phyloP scores from a whole-genome alignment of 1,284 basidiomycete species.

The Puccinia polysora region DNA sequence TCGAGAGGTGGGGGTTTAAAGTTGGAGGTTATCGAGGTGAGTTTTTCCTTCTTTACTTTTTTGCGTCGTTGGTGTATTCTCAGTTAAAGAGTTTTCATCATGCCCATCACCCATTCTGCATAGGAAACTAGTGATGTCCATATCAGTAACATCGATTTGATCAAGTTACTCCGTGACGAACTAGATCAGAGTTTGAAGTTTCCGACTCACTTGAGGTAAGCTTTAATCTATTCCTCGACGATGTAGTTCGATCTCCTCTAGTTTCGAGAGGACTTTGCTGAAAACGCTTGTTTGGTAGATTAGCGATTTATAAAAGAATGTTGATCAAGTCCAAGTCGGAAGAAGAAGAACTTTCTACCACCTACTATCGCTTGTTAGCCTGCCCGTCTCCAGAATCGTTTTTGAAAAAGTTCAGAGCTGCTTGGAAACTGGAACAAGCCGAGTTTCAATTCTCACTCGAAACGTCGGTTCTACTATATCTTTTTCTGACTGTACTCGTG shows the following conservation, averaged over 20 bases:
- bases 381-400: constrained; percentile 8
- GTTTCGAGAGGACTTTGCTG: background rate
- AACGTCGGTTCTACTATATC: constrained; percentile 1
- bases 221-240: background rate
- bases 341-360: background rate
- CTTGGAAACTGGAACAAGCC: constrained; percentile 21
- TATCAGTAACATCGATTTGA: background rate
- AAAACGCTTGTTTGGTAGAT: background rate
- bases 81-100: background rate
- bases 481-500: background rate
- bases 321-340: constrained; percentile 3
- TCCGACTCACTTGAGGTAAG: constrained; percentile 7
- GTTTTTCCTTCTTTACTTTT: background rate
- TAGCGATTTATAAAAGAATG: constrained; percentile 13
- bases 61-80: background rate
- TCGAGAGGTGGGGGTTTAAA: background rate
- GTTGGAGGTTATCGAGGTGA: background rate
- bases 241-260: background rate
- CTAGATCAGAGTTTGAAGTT: constrained; percentile 12
- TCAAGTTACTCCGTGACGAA: background rate
- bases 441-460: constrained; percentile 22
- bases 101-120: background rate
- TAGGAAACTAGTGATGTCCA: background rate
- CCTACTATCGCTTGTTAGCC: constrained; percentile 19
- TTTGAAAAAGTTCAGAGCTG: constrained; percentile 21